phyloP scores from a whole-genome alignment of 163 green algal species.

The Chlorella variabilis region DNA sequence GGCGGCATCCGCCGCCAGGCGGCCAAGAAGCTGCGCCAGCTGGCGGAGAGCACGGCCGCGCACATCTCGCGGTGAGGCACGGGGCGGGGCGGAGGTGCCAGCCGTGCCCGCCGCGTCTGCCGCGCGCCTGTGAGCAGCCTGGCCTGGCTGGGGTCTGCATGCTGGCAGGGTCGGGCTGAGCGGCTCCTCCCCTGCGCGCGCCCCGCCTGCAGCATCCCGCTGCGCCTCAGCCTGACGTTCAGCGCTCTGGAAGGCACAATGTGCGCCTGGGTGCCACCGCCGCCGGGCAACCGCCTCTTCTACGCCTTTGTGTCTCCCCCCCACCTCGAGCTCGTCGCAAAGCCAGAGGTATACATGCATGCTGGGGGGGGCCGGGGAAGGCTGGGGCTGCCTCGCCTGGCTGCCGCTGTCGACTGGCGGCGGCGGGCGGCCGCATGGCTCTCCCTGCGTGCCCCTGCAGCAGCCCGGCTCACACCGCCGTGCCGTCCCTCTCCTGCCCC shows the following conservation, averaged over 20 bases:
- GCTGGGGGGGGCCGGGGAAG: no score
- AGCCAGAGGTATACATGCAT: slow-evolving; percentile 49
- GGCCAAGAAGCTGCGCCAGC: slow-evolving; percentile 35
- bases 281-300: slow-evolving; percentile 69
- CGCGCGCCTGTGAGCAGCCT: neutral
- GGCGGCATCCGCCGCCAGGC: slow-evolving; percentile 13
- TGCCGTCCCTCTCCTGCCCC: no score
- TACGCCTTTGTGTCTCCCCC: slow-evolving; percentile 61
- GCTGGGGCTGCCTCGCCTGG: no score
- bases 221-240: slow-evolving; percentile 67
- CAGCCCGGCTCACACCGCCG: no score
- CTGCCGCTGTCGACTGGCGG: no score
- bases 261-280: slow-evolving; percentile 71
- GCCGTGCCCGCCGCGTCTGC: no score
- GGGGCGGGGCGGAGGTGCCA: no score
- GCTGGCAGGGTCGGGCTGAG: no score
- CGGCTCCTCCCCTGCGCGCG: no score
- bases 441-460: no score
- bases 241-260: slow-evolving; percentile 65
- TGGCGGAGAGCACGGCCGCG: slow-evolving; percentile 42
- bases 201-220: slow-evolving; percentile 65
- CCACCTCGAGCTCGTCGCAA: slow-evolving; percentile 54
- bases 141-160: neutral
- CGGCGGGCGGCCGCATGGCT: no score
- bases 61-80: slow-evolving; percentile 39